These are phyloP conservation scores for Mycena galopus DNA, from an alignment of 768 basidiomycete species.

Conservation along the genomic window DNA sequence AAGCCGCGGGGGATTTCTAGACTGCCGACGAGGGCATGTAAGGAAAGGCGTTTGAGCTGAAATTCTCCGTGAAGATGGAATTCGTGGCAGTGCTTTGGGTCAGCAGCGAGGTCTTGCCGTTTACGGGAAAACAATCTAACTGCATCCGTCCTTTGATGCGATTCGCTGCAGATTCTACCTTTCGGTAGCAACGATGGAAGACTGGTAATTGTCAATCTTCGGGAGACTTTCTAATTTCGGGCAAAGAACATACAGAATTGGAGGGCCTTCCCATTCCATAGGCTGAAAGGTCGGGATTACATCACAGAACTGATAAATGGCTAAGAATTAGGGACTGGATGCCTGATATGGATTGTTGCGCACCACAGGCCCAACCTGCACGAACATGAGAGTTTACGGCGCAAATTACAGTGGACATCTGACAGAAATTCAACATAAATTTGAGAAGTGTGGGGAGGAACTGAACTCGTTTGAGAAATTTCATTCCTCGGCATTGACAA, in stretches of 20 bases:
- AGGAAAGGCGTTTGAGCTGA: slow-evolving; percentile 63
- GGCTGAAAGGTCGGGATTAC: slow-evolving; percentile 48
- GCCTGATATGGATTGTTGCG: background rate
- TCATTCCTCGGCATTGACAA: background rate
- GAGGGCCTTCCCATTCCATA: slow-evolving; percentile 48
- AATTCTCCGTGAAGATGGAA: slow-evolving; percentile 50
- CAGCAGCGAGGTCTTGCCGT: background rate
- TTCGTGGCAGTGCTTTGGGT: slow-evolving; percentile 44
- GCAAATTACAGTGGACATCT: background rate
- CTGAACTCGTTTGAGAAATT: slow-evolving; percentile 39
- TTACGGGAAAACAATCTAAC: slow-evolving; percentile 46
- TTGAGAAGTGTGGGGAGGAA: background rate
- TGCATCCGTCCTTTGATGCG: slow-evolving; percentile 68
- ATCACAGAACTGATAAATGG: slow-evolving; percentile 44
- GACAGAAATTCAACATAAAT: slow-evolving; percentile 39
- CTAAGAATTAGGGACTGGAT: background rate
- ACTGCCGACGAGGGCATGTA: slow-evolving; percentile 49
- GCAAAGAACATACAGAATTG: slow-evolving; percentile 47
- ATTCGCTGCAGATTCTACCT: slow-evolving; percentile 61
- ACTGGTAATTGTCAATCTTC: slow-evolving; percentile 25
- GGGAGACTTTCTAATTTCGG: too few species aligned
- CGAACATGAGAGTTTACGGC: background rate
- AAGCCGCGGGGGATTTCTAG: slow-evolving; percentile 66
- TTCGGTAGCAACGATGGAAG: slow-evolving; percentile 61
- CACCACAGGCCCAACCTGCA: slow-evolving; percentile 43